Evolutionary conservation across 2,329 filamentous ascomycete species (phyloP).

Genomic region (Rugonectria rugulosa): DNA sequence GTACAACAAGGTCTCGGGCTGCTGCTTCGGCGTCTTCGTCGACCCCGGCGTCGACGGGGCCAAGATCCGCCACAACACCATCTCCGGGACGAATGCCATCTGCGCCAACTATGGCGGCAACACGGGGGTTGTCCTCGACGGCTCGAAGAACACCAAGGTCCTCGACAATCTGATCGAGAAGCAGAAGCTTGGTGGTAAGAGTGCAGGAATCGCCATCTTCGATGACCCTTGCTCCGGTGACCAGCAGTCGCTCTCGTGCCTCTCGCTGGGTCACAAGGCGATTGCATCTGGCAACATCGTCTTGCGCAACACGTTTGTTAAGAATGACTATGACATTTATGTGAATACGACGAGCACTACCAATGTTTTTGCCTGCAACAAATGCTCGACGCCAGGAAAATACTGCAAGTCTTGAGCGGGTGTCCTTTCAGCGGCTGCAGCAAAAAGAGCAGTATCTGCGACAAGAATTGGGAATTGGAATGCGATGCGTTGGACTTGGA

Average conservation of each 20-base stretch:
- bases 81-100: conserved; percentile 28
- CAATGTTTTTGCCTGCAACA: conserved; percentile 39
- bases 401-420: no score
- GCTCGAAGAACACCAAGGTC: conserved; percentile 38
- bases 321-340: conserved; percentile 40
- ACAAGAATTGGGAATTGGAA: no score
- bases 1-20: conserved; percentile 42
- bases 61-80: conserved; percentile 40
- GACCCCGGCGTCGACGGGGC: conserved; percentile 43
- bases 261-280: conserved; percentile 13
- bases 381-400: conserved; percentile 18
- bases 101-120: conserved; percentile 23
- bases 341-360: conserved; percentile 25
- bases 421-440: no score
- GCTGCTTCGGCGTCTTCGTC: conserved; percentile 44
- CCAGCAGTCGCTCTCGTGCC: conserved; percentile 17
- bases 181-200: conserved; percentile 27
- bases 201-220: conserved; percentile 33
- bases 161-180: conserved; percentile 39
- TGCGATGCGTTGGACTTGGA: no score
- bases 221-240: conserved; percentile 31
- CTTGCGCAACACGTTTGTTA: conserved; percentile 38
- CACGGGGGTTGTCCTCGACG: conserved; percentile 39
- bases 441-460: no score
- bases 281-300: conserved; percentile 39